These are phyloP conservation scores for Nakaseomyces kungkrabaensis DNA, from an alignment of 1,139 yeast genomes.

Conservation along the genomic window DNA sequence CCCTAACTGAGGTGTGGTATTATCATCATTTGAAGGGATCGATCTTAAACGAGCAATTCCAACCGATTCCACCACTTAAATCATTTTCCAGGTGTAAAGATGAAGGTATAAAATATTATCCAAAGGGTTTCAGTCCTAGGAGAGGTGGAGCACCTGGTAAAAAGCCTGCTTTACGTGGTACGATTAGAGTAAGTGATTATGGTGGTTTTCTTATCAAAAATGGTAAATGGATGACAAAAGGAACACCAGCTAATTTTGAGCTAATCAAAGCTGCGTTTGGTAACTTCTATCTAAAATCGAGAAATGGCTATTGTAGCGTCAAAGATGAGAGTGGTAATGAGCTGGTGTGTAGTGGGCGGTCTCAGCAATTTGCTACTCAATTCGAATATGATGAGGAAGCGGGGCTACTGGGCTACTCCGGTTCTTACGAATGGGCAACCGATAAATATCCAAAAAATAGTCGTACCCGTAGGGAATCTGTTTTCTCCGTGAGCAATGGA, in stretches of 20 bases:
- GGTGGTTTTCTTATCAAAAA: conserved; percentile 72
- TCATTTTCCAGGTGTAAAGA: conserved; percentile 52
- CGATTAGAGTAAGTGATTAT: conserved; percentile 41
- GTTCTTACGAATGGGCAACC: conserved; percentile 56
- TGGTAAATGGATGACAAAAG: conserved; percentile 76
- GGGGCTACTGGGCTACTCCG: conserved; percentile 51
- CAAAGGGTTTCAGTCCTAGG: conserved; percentile 46
- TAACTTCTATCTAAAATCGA: conserved; percentile 55
- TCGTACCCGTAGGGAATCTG: conserved; percentile 43
- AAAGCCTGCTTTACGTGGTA: conserved; percentile 33
- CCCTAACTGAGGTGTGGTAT: conserved; percentile 85
- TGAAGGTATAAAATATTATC: conserved; percentile 61
- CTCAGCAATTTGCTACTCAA: conserved; percentile 39
- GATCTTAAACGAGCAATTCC: conserved; percentile 51
- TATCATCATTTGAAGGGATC: conserved; percentile 74
- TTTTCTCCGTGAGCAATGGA: conserved; percentile 35
- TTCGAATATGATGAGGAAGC: conserved; percentile 42
- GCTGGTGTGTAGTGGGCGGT: conserved; percentile 31
- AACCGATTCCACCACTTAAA: conserved; percentile 52
- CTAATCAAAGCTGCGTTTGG: conserved; percentile 52
- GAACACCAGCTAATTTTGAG: conserved; percentile 76
- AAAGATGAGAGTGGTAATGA: conserved; percentile 25
- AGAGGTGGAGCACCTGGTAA: conserved; percentile 12
- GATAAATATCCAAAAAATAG: conserved; percentile 36
- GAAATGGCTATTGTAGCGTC: conserved; percentile 68